Conservation (phyloP, 2,329 filamentous ascomycete genomes). For the Graphilbum fragrans region DNA sequence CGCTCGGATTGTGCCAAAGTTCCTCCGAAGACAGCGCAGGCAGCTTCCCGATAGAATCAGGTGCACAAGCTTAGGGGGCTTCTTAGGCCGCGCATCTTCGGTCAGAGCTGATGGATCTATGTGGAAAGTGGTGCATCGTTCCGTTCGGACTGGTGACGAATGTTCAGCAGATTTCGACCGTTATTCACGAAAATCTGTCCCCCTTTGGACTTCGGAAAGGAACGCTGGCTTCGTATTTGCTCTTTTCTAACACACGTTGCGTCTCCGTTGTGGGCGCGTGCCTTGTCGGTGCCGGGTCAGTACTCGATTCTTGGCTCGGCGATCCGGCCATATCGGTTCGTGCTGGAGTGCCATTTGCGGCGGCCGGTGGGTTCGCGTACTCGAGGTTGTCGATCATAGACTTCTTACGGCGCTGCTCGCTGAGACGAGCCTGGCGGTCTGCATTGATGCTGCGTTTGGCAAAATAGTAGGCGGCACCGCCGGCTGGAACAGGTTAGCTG, state of each 20-base stretch:
- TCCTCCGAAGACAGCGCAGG: too few relatives aligned
- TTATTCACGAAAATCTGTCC: slow-evolving; percentile 60
- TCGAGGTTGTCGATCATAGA: slow-evolving; percentile 44
- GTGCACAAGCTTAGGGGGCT: too few relatives aligned
- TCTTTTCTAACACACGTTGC: slow-evolving; percentile 59
- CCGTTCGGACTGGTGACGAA: too few relatives aligned
- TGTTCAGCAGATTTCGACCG: too few relatives aligned
- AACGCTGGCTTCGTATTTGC: slow-evolving; percentile 74
- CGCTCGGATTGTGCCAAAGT: too few relatives aligned
- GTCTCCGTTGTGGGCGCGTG: slow-evolving; percentile 65
- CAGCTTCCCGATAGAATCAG: too few relatives aligned
- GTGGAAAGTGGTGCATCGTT: too few relatives aligned
- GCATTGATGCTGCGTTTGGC: slow-evolving; percentile 91
- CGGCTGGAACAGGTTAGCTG: slow-evolving; percentile 40
- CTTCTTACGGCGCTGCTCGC: slow-evolving; percentile 54
- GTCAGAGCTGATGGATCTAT: too few relatives aligned
- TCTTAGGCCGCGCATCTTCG: too few relatives aligned
- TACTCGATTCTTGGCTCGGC: slow-evolving; percentile 60
- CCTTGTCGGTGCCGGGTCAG: slow-evolving; percentile 74
- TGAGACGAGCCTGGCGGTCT: slow-evolving; percentile 62
- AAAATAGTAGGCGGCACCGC: slow-evolving; percentile 87
- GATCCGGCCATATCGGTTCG: slow-evolving; percentile 45
- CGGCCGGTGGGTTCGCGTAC: slow-evolving; percentile 15
- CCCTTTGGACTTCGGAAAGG: slow-evolving; percentile 73
- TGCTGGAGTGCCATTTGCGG: slow-evolving; percentile 33